Percentiles rank a stretch among this genome's conserved stretches.
These are phyloP conservation scores for Exophiala oligosperma DNA, from an alignment of 2,329 filamentous ascomycete species.

Conservation along the genomic window DNA sequence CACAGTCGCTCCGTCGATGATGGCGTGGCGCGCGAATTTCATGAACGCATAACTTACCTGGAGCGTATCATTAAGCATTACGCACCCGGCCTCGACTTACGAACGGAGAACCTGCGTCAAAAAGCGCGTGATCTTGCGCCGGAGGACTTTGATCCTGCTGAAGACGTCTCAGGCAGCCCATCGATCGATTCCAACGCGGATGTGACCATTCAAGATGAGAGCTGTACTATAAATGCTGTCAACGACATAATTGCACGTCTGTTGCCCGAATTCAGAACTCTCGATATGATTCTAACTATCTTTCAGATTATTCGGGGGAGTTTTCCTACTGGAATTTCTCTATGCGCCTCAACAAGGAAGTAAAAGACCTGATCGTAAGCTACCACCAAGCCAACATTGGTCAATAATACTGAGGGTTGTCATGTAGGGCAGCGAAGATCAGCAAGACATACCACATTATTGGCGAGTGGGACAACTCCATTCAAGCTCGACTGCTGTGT, in stretches of 20 bases:
- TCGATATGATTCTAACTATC: conserved; percentile 4
- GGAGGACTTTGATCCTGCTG: background rate
- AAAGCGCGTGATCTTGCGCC: conserved; percentile 45
- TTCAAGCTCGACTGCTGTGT: conserved; percentile 40
- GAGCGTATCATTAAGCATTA: conserved; percentile 51
- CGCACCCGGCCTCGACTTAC: conserved; percentile 46
- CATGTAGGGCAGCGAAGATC: conserved; percentile 3
- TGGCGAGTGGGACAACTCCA: conserved; percentile 45
- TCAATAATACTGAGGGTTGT: background rate
- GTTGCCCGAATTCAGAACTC: conserved; percentile 4
- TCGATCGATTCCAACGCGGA: conserved; percentile 39
- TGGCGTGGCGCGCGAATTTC: conserved; percentile 31
- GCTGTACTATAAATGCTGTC: conserved; percentile 42
- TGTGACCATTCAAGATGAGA: conserved; percentile 43
- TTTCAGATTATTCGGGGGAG: conserved; percentile 45
- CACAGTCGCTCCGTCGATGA: no score
- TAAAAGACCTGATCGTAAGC: conserved; percentile 43
- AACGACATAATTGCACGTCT: conserved; percentile 42
- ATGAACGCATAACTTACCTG: conserved; percentile 43
- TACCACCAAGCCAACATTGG: conserved; percentile 28
- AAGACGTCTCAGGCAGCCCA: conserved; percentile 26
- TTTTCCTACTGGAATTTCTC: conserved; percentile 48
- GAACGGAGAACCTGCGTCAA: conserved; percentile 44
- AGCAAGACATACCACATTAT: conserved; percentile 31
- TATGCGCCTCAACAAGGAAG: conserved; percentile 43